Percentiles rank a stretch among this genome's conserved stretches.
Conservation (phyloP, 2,329 filamentous ascomycete genomes). For the Penicillium sp. region DNA sequence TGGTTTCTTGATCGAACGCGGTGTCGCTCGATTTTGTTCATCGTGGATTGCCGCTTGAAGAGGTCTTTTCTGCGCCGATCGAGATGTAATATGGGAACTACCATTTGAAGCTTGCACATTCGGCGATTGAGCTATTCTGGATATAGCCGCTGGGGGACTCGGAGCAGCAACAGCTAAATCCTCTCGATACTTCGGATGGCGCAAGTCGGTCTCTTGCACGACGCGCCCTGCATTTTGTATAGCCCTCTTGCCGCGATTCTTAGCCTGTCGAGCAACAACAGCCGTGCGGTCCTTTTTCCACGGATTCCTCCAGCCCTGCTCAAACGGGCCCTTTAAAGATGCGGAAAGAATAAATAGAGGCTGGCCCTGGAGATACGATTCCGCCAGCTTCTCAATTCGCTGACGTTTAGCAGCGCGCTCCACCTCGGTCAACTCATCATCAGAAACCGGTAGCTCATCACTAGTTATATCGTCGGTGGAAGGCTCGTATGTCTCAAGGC, state of each 20-base stretch:
- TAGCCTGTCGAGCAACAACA: background rate
- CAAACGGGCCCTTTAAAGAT: slow-evolving; percentile 53
- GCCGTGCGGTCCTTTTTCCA: slow-evolving; percentile 45
- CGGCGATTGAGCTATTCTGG: background rate
- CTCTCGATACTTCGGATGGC: slow-evolving; percentile 29
- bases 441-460: slow-evolving; percentile 43
- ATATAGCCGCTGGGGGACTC: slow-evolving; percentile 1
- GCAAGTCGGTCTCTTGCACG: slow-evolving; percentile 39
- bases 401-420: slow-evolving; percentile 46
- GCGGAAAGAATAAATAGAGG: slow-evolving; percentile 55
- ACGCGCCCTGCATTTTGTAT: slow-evolving; percentile 23
- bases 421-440: slow-evolving; percentile 46
- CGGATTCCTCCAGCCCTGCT: slow-evolving; percentile 53
- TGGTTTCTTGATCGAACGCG: slow-evolving; percentile 12
- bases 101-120: background rate
- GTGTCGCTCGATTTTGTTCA: slow-evolving; percentile 4
- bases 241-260: slow-evolving; percentile 4
- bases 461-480: slow-evolving; percentile 34
- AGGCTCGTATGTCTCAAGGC: slow-evolving; percentile 43
- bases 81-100: slow-evolving; percentile 1
- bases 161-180: slow-evolving; percentile 18
- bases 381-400: slow-evolving; percentile 50
- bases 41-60: background rate
- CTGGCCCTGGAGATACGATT: slow-evolving; percentile 50
- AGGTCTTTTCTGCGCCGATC: slow-evolving; percentile 10